These are phyloP conservation scores for Secale cereale DNA, from an alignment of 176 grass and related monocot genomes.

Conservation along the genomic window DNA sequence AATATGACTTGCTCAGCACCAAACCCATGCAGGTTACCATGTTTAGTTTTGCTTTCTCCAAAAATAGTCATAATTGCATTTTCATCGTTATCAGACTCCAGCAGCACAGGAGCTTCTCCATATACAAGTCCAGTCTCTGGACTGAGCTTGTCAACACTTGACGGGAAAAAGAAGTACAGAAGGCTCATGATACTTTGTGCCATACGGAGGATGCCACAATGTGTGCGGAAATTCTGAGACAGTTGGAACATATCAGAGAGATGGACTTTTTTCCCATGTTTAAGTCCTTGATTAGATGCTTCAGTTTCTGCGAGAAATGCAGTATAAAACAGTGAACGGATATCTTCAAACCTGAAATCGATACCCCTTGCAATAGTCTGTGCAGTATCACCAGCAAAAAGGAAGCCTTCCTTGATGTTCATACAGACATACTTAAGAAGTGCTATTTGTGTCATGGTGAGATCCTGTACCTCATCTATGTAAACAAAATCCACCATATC, in stretches of 20 bases:
- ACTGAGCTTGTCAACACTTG: slow-evolving; percentile 64
- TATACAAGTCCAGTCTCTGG: slow-evolving; percentile 75
- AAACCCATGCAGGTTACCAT: slow-evolving; percentile 31
- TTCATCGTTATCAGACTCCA: slow-evolving; percentile 67
- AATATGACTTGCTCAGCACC: too few species aligned
- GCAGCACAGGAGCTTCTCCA: slow-evolving; percentile 77
- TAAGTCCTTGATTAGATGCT: slow-evolving; percentile 16
- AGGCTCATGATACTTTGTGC: slow-evolving; percentile 79
- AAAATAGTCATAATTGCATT: slow-evolving; percentile 90
- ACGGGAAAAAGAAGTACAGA: slow-evolving; percentile 75
- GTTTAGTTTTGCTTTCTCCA: slow-evolving; percentile 38
- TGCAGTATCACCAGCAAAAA: slow-evolving; percentile 89
- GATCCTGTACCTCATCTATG: slow-evolving; percentile 94
- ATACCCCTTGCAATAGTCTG: slow-evolving; percentile 86
- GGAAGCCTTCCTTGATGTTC: slow-evolving; percentile 73
- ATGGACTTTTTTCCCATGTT: slow-evolving; percentile 37
- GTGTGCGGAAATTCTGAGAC: slow-evolving; percentile 83
- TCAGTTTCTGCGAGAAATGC: slow-evolving; percentile 47
- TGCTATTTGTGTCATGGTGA: slow-evolving; percentile 72
- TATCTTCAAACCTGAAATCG: slow-evolving; percentile 89
- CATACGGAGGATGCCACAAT: slow-evolving; percentile 69
- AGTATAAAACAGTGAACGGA: slow-evolving; percentile 73
- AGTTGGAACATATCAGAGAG: slow-evolving; percentile 73
- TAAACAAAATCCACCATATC: slow-evolving; percentile 70
- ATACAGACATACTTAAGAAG: slow-evolving; percentile 71